Percentiles rank a stretch among this genome's conserved stretches.
phyloP scores from a whole-genome alignment of 1,284 basidiomycete species.

The Leccinum proliferum region DNA sequence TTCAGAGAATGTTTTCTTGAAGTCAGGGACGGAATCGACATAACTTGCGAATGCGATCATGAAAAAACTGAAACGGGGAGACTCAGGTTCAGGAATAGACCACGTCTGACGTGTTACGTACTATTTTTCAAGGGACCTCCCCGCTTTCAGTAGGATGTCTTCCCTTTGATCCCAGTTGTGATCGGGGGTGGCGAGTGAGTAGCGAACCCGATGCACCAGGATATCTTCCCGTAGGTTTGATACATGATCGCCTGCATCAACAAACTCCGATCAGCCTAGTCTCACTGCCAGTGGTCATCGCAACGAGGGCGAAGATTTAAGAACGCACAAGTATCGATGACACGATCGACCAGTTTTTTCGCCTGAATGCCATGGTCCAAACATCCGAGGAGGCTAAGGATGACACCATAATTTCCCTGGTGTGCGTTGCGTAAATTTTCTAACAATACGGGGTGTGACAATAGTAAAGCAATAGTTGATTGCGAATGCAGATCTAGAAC shows the following conservation, averaged over 20 bases:
- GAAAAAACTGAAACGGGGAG: constrained; percentile 65
- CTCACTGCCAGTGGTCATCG: not conserved
- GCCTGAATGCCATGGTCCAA: constrained; percentile 78
- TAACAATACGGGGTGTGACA: constrained; percentile 72
- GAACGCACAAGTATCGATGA: constrained; percentile 82
- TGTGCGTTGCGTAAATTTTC: constrained; percentile 85
- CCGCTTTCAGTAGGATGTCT: constrained; percentile 55
- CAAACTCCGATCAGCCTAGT: constrained; percentile 11
- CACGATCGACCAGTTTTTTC: constrained; percentile 83
- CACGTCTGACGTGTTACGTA: constrained; percentile 29
- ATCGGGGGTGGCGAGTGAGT: constrained; percentile 76
- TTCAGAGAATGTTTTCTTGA: constrained; percentile 72
- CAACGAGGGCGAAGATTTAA: not conserved
- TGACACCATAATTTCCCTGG: constrained; percentile 86
- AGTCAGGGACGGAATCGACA: constrained; percentile 68
- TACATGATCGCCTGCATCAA: constrained; percentile 68
- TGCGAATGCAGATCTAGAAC: constrained; percentile 57
- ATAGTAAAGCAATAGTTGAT: constrained; percentile 79
- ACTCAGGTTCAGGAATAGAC: constrained; percentile 5
- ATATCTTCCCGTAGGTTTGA: constrained; percentile 89
- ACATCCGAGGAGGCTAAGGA: constrained; percentile 86
- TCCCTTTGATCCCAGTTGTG: constrained; percentile 54
- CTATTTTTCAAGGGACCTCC: constrained; percentile 79
- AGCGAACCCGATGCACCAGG: constrained; percentile 76
- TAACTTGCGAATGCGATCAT: constrained; percentile 93